phyloP scores from a whole-genome alignment of 257 asterid genomes.

The Ophiorrhiza pumila region DNA sequence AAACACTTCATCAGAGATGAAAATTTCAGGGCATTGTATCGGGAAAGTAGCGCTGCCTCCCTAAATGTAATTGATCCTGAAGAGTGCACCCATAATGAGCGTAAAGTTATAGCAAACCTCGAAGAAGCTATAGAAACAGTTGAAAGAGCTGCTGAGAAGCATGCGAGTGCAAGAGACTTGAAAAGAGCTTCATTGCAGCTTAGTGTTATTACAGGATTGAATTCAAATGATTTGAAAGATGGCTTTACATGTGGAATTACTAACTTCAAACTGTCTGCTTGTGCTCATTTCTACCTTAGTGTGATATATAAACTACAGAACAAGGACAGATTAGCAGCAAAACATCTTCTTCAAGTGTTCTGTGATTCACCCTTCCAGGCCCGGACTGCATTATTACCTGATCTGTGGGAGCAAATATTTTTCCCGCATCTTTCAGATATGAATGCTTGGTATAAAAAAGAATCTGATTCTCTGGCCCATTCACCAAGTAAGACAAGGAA shows the following conservation, averaged over 20 bases:
- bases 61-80: constrained; percentile 38
- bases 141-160: constrained; percentile 61
- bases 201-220: constrained; percentile 82
- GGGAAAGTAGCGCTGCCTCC: constrained; percentile 54
- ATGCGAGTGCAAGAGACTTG: constrained; percentile 47
- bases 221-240: constrained; percentile 46
- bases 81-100: constrained; percentile 35
- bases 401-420: constrained; percentile 65
- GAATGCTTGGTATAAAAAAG: constrained; percentile 55
- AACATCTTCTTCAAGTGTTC: constrained; percentile 72
- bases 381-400: constrained; percentile 48
- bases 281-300: constrained; percentile 87
- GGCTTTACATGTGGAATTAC: constrained; percentile 66
- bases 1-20: constrained; percentile 52
- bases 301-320: constrained; percentile 59
- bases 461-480: constrained; percentile 32
- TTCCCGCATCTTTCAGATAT: constrained; percentile 56
- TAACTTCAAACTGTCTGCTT: constrained; percentile 67
- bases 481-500: constrained; percentile 31
- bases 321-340: constrained; percentile 62
- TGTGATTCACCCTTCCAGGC: constrained; percentile 68
- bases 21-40: constrained; percentile 64
- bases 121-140: constrained; percentile 69
- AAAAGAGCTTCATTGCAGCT: constrained; percentile 74
- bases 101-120: constrained; percentile 59